A percentile compares a stretch with the other conserved stretches of the same genome.
Conservation (phyloP, 1,284 basidiomycete species). For the Leccinum fallax region DNA sequence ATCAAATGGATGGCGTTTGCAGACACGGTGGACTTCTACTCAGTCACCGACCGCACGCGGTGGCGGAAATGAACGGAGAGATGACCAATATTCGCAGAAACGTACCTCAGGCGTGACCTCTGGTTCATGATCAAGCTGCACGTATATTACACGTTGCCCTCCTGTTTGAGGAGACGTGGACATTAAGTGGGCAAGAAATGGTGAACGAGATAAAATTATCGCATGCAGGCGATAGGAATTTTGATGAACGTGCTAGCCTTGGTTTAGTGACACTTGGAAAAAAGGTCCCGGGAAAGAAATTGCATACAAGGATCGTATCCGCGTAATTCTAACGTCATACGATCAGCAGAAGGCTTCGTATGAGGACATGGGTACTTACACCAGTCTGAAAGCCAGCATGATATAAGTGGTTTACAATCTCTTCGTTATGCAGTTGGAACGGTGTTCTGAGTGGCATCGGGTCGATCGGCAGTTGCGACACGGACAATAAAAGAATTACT, state of each 20-base stretch:
- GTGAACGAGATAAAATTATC: conserved; percentile 84
- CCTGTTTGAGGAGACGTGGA: conserved; percentile 66
- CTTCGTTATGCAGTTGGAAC: conserved; percentile 65
- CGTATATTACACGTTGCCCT: conserved; percentile 67
- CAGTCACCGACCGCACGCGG: conserved; percentile 25
- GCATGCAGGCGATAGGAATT: conserved; percentile 75
- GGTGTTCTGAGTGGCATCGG: conserved; percentile 39
- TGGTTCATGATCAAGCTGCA: conserved; percentile 74
- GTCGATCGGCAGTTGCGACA: conserved; percentile 12
- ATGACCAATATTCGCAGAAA: conserved; percentile 23
- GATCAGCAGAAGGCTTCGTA: conserved; percentile 8
- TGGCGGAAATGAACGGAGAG: conserved; percentile 31
- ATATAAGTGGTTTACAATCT: conserved; percentile 75
- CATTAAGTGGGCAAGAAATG: conserved; percentile 84
- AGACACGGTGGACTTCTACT: conserved; percentile 25
- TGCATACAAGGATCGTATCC: conserved; percentile 72
- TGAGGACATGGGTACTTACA: conserved; percentile 47
- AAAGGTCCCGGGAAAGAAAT: conserved; percentile 14
- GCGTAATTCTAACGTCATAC: conserved; percentile 65
- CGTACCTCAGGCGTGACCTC: conserved; percentile 83
- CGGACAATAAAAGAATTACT: conserved; percentile 28
- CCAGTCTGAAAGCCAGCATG: conserved; percentile 78
- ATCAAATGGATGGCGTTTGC: conserved; percentile 22
- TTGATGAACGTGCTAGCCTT: conserved; percentile 70
- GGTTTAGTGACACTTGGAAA: conserved; percentile 18